Percentiles rank a stretch among this genome's conserved stretches.
Conservation (phyloP, 306 rosid species). For the Argentina anserina region DNA sequence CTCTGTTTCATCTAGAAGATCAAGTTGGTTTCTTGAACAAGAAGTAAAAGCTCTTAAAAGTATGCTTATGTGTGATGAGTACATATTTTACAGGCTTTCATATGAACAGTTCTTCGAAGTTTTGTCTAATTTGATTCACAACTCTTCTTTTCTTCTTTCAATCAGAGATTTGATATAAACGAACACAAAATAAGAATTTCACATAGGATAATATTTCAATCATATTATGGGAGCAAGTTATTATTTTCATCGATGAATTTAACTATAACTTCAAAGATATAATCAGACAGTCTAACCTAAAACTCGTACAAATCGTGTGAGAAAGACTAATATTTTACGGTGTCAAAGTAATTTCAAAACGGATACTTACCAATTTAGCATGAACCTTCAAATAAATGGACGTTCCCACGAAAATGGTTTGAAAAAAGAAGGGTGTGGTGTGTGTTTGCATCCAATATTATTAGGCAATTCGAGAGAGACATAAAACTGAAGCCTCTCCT, state of each 20-base stretch:
- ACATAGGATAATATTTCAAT: too few relatives aligned
- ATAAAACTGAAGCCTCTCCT: neutral
- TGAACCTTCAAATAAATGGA: neutral
- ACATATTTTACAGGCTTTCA: too few relatives aligned
- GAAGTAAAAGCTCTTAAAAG: neutral
- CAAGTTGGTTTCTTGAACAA: neutral
- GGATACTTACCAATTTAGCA: neutral
- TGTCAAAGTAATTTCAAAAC: too few relatives aligned
- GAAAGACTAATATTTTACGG: neutral
- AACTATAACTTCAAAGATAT: too few relatives aligned
- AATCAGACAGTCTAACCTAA: neutral
- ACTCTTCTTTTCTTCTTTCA: neutral
- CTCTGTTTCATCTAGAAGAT: neutral
- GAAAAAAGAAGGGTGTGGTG: neutral
- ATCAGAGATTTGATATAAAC: too few relatives aligned
- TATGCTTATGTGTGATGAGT: neutral
- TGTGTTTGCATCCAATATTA: conserved; percentile 4
- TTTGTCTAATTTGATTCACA: neutral
- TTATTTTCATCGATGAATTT: too few relatives aligned
- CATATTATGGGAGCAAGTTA: too few relatives aligned
- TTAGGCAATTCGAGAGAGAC: neutral
- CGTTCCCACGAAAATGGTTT: conserved; percentile 16
- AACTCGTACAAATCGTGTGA: neutral
- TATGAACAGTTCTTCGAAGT: neutral
- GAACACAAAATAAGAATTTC: too few relatives aligned